Evolutionary conservation across 2,329 filamentous ascomycete species (phyloP).

Genomic region (Clonostachys chloroleuca): DNA sequence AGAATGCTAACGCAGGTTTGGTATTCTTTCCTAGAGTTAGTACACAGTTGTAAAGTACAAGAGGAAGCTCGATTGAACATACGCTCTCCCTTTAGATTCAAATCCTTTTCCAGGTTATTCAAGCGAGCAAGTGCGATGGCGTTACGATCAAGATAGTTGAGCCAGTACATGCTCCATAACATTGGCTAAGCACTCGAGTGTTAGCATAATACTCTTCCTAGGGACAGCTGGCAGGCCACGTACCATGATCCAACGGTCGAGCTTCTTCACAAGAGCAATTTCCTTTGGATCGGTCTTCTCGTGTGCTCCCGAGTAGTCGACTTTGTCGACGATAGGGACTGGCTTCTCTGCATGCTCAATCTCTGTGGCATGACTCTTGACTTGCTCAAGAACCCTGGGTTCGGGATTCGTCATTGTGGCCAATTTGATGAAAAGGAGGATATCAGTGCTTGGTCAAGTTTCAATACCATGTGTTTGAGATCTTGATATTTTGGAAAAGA

Average conservation of each 20-base stretch:
- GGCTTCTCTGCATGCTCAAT: constrained; percentile 4
- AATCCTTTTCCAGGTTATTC: constrained; percentile 20
- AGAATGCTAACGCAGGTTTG: constrained; percentile 22
- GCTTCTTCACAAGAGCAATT: constrained; percentile 29
- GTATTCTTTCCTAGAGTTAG: constrained; percentile 13
- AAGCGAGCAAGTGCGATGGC: constrained; percentile 37
- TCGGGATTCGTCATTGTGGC: too few species aligned
- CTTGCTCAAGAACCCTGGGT: neutral
- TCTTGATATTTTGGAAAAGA: too few species aligned
- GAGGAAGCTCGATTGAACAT: neutral
- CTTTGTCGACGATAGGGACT: constrained; percentile 10
- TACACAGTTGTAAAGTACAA: neutral
- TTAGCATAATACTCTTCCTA: neutral
- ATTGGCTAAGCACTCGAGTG: constrained; percentile 15
- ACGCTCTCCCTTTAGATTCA: constrained; percentile 10
- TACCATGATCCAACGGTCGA: constrained; percentile 30
- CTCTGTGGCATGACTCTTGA: neutral
- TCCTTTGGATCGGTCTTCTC: constrained; percentile 31
- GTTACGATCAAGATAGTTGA: constrained; percentile 40
- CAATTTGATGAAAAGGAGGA: too few species aligned
- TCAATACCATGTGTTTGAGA: too few species aligned
- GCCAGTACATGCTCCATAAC: constrained; percentile 33
- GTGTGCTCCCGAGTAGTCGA: constrained; percentile 29
- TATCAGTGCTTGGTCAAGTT: too few species aligned
- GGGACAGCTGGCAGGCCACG: constrained; percentile 1